Conservation (phyloP, 805 yeast species). For the Metschnikowia picachoensis region DNA sequence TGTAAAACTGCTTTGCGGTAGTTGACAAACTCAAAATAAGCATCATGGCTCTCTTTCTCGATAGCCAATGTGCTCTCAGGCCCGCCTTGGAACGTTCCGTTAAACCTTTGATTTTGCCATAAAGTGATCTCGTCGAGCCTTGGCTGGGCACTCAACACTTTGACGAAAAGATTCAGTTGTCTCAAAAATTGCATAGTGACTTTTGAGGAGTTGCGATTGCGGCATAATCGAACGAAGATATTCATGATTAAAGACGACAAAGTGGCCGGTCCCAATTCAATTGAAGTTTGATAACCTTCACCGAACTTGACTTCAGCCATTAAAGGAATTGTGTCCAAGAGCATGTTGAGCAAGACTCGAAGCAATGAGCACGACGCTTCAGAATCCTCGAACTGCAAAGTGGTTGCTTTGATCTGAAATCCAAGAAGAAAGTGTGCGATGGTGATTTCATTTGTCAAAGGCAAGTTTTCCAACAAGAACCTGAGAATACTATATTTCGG, state of each 20-base stretch:
- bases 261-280: slow-evolving; percentile 54
- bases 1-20: slow-evolving; percentile 61
- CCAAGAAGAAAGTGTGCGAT: slow-evolving; percentile 79
- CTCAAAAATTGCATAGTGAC: slow-evolving; percentile 52
- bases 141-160: slow-evolving; percentile 49
- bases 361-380: slow-evolving; percentile 53
- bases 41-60: slow-evolving; percentile 38
- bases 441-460: slow-evolving; percentile 42
- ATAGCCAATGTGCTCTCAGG: slow-evolving; percentile 30
- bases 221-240: slow-evolving; percentile 58
- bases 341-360: slow-evolving; percentile 45
- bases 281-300: slow-evolving; percentile 29
- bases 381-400: slow-evolving; percentile 44
- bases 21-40: slow-evolving; percentile 57
- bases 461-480: slow-evolving; percentile 50
- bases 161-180: slow-evolving; percentile 46
- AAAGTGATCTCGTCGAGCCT: slow-evolving; percentile 49
- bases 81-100: slow-evolving; percentile 33
- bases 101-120: slow-evolving; percentile 51
- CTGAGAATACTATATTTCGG: slow-evolving; percentile 57
- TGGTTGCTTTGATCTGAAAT: slow-evolving; percentile 46
- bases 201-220: slow-evolving; percentile 50
- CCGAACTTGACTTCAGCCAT: slow-evolving; percentile 35
- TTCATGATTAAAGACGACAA: slow-evolving; percentile 58
- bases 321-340: slow-evolving; percentile 45